Evolutionary conservation across 306 rosid species (phyloP), one percentile per base, ranked within the genome.

Genomic region (Potentilla sterilis): DNA sequence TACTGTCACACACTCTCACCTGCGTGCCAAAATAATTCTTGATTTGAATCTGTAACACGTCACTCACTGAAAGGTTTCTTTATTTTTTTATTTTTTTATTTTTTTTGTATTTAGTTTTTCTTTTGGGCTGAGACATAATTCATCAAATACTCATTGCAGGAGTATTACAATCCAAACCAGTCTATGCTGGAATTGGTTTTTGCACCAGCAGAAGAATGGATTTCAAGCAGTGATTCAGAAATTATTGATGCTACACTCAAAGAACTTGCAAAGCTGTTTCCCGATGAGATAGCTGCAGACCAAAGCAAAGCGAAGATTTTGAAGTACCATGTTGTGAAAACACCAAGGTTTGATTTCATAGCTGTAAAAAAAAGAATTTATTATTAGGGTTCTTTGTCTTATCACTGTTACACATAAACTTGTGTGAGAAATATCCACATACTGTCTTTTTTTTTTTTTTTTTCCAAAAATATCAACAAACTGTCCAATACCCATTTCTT

Each of bases 161-260:
- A 95, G 83, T 95, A 95, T 86, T 95, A 92, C 77, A 79, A 79
- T 85, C 97, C 98, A 49, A 92, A 87, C 83, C 86, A 84, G 79
- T 95, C 98, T 40, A 92, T 95, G 98, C 85, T 95, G 79, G 98
- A 95, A 87, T 86, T 95, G 86, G 98, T 95, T 78, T 95, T 95
- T 78, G 98, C 98, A 42, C 98, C 97, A 51, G 98, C 98, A 8
- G 96, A 95, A 83, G 96, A 92, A 79, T 95, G 98, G 98, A 81
- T 95, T 80, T 92, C 96, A 9, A 58, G 93, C 46, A 88, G 90
- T 70, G 96, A 95, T 75, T 83, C 90, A 9, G 98, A 95, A 70
- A 95, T 95, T 70, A 90, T 95, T 70, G 83, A 77, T n/a, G 98
- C 98, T 46, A 92, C 98, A n/a, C 89, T 95, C 91, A 73, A 86